Base-by-base conservation (phyloP, 2,329 filamentous ascomycete species). In the Colletotrichum cereale region DNA sequence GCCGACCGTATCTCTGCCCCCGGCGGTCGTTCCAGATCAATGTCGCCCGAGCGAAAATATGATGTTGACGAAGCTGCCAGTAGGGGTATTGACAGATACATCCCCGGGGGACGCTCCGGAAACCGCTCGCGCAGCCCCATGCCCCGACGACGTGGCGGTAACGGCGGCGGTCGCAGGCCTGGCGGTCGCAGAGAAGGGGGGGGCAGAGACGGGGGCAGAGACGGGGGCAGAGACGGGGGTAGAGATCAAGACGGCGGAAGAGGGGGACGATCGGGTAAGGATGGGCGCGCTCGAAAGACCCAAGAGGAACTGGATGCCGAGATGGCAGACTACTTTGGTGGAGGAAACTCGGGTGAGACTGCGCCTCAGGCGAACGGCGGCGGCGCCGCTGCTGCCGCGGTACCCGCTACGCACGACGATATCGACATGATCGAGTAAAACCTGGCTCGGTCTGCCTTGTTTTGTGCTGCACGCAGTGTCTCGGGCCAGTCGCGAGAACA, bases 301-400 rank as follows among this genome's bases (percentile, higher is more conserved):
- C 92, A 95, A 75, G 93, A 97, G 77, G 94, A 98, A 80, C 86
- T 98, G 50, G 95, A 98, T 80, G 94, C 93, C n/a, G 95, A 98
- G 83, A 98, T 98, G 95, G 94, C 92, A 38, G 94, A 97, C 79
- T 98, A 98, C 81, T 98, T 94, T 85, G 91, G 88, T 38, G 84
- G 83, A 34, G 79, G 76, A 62, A 62, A 58, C 52, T 42, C 76
- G 67, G 80, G 76, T 57, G 78, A 82, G 58, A 81, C 78, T 62
- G 80, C 78, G n/a, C 83, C 81, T 47, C 82, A 78, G 34, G 74
- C 78, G 8, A 76, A 79, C 68, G 79, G 78, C 40, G 80, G 75
- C 62, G 75, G 80, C 50, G 81, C 76, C 66, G 81, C 76, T 5
- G 82, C 80, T 44, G 83, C 78, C 24, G 76, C 79, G 12, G 69